phyloP scores from a whole-genome alignment of 768 basidiomycete genomes.

The Strobilomyces echinocephalus region DNA sequence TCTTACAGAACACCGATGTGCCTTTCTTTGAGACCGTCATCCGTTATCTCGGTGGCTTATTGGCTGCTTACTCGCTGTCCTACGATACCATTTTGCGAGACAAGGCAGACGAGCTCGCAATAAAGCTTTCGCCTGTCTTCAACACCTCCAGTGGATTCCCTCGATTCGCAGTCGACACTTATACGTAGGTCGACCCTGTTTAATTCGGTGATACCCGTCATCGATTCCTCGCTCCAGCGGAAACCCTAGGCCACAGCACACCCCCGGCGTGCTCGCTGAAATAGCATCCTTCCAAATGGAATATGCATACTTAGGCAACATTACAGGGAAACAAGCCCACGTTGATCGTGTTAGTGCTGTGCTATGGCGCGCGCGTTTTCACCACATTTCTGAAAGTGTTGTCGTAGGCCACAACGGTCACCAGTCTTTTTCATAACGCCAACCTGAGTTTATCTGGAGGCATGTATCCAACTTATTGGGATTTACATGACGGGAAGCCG shows the following conservation, averaged over 20 bases:
- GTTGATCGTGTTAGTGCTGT: constrained; percentile 45
- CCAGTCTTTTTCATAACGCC: constrained; percentile 42
- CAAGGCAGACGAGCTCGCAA: constrained; percentile 75
- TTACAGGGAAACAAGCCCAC: constrained; percentile 66
- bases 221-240: constrained; percentile 6
- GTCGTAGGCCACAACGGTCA: constrained; percentile 45
- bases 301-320: constrained; percentile 75
- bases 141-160: constrained; percentile 68
- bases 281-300: constrained; percentile 80
- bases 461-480: constrained; percentile 63
- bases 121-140: constrained; percentile 69
- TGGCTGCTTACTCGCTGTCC: constrained; percentile 78
- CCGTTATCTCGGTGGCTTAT: constrained; percentile 82
- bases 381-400: background rate
- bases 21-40: constrained; percentile 87
- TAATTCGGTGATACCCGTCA: background rate
- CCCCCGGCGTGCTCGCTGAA: constrained; percentile 61
- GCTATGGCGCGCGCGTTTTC: background rate
- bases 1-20: constrained; percentile 27
- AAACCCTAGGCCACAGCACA: constrained; percentile 20
- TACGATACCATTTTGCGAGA: constrained; percentile 55
- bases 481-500: constrained; percentile 43
- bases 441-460: constrained; percentile 47
- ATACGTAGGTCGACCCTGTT: constrained; percentile 36
- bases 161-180: constrained; percentile 62